phyloP scores from a whole-genome alignment of 2,329 filamentous ascomycete genomes.

The Xylaria sp. region DNA sequence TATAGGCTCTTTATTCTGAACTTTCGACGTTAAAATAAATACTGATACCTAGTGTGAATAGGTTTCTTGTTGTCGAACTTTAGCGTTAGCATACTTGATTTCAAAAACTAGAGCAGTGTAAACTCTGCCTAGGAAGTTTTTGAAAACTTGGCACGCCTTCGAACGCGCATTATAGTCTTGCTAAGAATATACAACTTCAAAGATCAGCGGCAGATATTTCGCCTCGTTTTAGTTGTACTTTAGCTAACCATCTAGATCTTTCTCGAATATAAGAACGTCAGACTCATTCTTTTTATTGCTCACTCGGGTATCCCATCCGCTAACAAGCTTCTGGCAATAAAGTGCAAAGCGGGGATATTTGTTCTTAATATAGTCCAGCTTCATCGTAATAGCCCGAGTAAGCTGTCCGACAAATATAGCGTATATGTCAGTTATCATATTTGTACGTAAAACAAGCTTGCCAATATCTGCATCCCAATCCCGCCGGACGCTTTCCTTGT shows the following conservation, averaged over 20 bases:
- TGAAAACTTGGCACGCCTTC: constrained; percentile 1
- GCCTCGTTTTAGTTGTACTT: background rate
- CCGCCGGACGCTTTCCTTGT: background rate
- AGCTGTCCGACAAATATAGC: constrained; percentile 1
- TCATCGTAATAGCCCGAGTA: constrained; percentile 1
- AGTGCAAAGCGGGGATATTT: background rate
- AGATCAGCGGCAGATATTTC: background rate
- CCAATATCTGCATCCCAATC: constrained; percentile 10
- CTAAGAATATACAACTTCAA: constrained; percentile 13
- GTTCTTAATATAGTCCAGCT: constrained; percentile 2
- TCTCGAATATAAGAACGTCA: background rate
- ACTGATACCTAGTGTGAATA: constrained; percentile 1
- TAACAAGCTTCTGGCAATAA: constrained; percentile 4
- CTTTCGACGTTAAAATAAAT: background rate
- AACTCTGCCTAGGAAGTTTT: background rate
- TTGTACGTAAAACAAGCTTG: background rate
- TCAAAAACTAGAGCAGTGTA: background rate
- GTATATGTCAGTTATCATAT: too few relatives aligned
- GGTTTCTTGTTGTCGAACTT: constrained; percentile 1
- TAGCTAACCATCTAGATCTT: background rate
- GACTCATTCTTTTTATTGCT: constrained; percentile 1
- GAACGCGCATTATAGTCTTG: constrained; percentile 2
- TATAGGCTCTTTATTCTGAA: background rate
- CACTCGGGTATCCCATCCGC: background rate
- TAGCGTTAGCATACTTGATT: background rate